Evolutionary conservation across 2,329 filamentous ascomycete genomes (phyloP), one percentile per base, ranked within the genome.

Genomic region (Myriosclerotinia duriaeana): DNA sequence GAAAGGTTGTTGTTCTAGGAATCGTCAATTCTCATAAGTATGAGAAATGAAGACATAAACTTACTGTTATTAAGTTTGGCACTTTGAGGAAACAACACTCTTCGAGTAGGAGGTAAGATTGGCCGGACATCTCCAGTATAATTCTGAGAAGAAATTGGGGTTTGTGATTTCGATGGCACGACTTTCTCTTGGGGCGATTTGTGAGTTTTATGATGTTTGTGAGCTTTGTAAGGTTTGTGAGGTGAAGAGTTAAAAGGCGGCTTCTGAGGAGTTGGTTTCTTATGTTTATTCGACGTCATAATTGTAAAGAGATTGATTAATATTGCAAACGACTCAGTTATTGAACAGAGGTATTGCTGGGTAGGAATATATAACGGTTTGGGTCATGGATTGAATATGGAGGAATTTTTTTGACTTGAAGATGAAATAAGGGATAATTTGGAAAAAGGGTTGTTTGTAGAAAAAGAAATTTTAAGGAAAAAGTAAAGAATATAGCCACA

Each of bases 231-330:
- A 38, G 8, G 1, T 26, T 38, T 48, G 14, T 38, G 34, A 22
- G 34, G 9, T 3, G 42, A 22, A 5, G 20, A 12, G 0, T 38
- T 36, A 5, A 36, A 42, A 60, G 56, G 20, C 14, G 44, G 26
- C 46, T 60, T 38, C 3, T 22, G 44, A 26, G 44, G 44, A 20
- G 20, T 38, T 3, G 58, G 22, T 26, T 14, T 60, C 44, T 50
- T 50, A 7, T 50, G 34, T 5, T 60, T 60, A 48, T 50, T 60
- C 17, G 58, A 38, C 4, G 44, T 26, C 58, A 60, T 60, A 44
- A 38, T 60, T 12, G 8, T 12, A 48, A 20, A 50, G 58, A 6
- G 3, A 38, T 20, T 26, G 20, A 38, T 4, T 2, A 12, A 26
- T 11, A 36, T 5, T 38, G 8, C 12, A 11, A 50, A 60, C 20